Evolutionary conservation across 2,329 filamentous ascomycete species (phyloP), one percentile per base, ranked within the genome.

Genomic region (Metarhizium guizhouense): DNA sequence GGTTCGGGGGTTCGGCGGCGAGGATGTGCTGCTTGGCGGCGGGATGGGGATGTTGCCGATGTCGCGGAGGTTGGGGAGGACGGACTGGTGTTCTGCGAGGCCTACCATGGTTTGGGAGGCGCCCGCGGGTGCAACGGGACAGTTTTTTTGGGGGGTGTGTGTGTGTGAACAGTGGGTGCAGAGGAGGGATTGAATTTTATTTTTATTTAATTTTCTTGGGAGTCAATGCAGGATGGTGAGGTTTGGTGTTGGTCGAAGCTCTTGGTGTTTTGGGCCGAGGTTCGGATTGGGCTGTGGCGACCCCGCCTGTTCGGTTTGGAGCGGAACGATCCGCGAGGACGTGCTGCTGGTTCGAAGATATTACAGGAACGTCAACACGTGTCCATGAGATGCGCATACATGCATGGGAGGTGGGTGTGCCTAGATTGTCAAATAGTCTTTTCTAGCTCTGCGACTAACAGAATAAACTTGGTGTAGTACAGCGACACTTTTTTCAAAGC

Each of bases 31-130:
- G 56, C 6, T n/a, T n/a, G 51, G 7, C 4, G 59, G 62, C 30
- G 67, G 56, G 49, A 81, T 65, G 10, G 76, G 72, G 60, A 84
- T 82, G 48, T 83, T 83, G 59, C 84, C 85, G 30, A 86, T 72
- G 65, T 88, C 85, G 54, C 87, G 79, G 65, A 90, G 84, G 70
- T 90, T 90, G 59, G 74, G 75, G 40, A 89, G 70, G 38, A 86
- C 72, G 54, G 65, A 55, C 56, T 77, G 62, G 62, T 79, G 79
- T 16, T 76, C 76, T 8, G 55, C 58, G 49, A 67, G 62, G 40
- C 64, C 48, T 43, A 57, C 42, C 65, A 63, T 65, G 38, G 51
- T 54, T 20, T 18, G 10, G 30, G 25, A 25, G 25, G 25, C 25
- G 8, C 20, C 3, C 30, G 20, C 10, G 66, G 48, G 82, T 75